phyloP scores from a whole-genome alignment of 768 basidiomycete species.

The Artomyces pyxidatus region DNA sequence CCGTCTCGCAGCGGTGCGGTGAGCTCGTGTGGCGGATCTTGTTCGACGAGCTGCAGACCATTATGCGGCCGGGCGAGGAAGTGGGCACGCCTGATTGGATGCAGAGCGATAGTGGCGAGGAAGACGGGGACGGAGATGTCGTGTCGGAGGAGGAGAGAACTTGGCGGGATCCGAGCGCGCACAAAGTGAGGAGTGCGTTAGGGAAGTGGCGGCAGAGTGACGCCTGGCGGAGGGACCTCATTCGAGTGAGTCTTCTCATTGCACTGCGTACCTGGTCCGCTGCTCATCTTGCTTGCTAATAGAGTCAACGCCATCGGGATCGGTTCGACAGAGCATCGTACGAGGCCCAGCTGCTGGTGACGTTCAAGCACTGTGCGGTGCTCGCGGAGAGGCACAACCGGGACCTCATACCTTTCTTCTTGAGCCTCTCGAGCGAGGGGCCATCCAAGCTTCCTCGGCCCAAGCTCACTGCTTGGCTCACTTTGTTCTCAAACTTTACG shows the following conservation, averaged over 20 bases:
- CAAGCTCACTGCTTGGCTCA: conserved; percentile 70
- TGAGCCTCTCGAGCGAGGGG: conserved; percentile 34
- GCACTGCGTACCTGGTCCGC: not conserved
- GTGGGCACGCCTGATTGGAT: conserved; percentile 22
- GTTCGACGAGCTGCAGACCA: conserved; percentile 49
- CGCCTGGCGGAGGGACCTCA: conserved; percentile 25
- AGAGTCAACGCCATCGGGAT: conserved; percentile 36
- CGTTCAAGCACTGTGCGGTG: conserved; percentile 58
- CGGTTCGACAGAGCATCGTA: conserved; percentile 72
- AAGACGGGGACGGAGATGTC: conserved; percentile 20
- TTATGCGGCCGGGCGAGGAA: conserved; percentile 15
- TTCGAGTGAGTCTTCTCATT: conserved; percentile 23
- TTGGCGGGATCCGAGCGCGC: conserved; percentile 71
- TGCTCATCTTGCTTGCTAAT: not conserved
- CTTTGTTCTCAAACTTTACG: conserved; percentile 79
- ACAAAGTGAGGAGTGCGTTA: conserved; percentile 46
- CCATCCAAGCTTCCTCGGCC: conserved; percentile 41
- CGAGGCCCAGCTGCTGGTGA: conserved; percentile 69
- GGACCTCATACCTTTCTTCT: conserved; percentile 80
- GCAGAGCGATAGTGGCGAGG: conserved; percentile 12
- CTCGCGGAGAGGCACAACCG: conserved; percentile 85
- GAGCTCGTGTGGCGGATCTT: conserved; percentile 67
- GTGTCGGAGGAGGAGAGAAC: conserved; percentile 62
- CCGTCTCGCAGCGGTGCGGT: conserved; percentile 45
- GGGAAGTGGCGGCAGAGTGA: conserved; percentile 36